Evolutionary conservation across 129 eudicot genomes (phyloP), one percentile per base, ranked within the genome.

Genomic region (Erigeron canadensis): DNA sequence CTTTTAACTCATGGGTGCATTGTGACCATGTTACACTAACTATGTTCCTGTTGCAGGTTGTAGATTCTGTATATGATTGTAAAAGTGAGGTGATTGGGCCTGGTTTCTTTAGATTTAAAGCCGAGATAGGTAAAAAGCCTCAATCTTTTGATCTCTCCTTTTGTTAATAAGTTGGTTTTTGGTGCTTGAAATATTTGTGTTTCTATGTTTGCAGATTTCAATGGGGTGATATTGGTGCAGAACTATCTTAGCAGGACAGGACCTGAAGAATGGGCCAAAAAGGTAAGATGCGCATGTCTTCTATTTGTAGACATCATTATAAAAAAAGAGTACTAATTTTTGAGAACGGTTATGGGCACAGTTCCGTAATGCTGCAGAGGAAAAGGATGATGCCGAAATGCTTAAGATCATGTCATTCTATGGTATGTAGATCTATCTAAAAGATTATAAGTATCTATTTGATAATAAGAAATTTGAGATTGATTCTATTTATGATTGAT

Each of bases 31-130:
- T 48, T 9, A 60, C 17, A 56, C 57, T 23, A 66, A 12, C 37
- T 51, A 56, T 5, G 13, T 59, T 67, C 62, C 67, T 70, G 69
- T 69, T 70, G 69, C 75, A 94, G 98, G 98, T 94, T 86, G 98
- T 94, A 42, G 98, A 94, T 87, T 75, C 97, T 77, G 82, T 90
- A 40, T 90, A 94, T 87, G 98, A 94, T 79, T 87, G 96, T 85
- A 94, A 94, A 84, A 94, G 98, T 17, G 98, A 94, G 86, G 98
- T 94, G 71, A 94, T 94, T 63, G 98, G 98, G 64, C 98, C 98
- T 71, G 98, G 98, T 38, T 89, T 87, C 79, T 94, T 94, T 55
- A 82, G 98, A 83, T 94, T 94, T 73, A 94, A 94, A 83, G 98
- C 96, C 34, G 98, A 94, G 77, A 94, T 94, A 83, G 98, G 98